A percentile compares a stretch with the other conserved stretches of the same genome.
phyloP scores from a whole-genome alignment of 2,329 filamentous ascomycete genomes.

The Ophiocordyceps sinensis region DNA sequence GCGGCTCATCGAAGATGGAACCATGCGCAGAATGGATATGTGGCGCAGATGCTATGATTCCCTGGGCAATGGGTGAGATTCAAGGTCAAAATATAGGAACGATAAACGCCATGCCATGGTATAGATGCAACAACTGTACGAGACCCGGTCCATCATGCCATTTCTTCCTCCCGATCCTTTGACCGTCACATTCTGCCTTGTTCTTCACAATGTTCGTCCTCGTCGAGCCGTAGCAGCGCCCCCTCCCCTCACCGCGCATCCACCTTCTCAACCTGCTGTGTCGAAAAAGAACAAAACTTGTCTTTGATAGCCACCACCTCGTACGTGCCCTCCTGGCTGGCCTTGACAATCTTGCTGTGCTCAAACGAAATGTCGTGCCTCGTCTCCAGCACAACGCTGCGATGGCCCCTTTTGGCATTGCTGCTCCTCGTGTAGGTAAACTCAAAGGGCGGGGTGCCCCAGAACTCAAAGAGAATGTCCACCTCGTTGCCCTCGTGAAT shows the following conservation, averaged over 20 bases:
- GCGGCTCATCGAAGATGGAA: too few species aligned
- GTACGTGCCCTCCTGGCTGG: slow-evolving; percentile 90
- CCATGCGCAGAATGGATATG: not conserved
- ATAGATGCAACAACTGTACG: slow-evolving; percentile 19
- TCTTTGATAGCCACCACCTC: slow-evolving; percentile 96
- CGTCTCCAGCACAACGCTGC: slow-evolving; percentile 73
- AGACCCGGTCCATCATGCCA: slow-evolving; percentile 8
- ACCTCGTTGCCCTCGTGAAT: slow-evolving; percentile 95
- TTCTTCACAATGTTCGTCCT: not conserved
- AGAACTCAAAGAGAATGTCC: slow-evolving; percentile 89
- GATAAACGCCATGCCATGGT: slow-evolving; percentile 22
- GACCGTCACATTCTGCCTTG: not conserved
- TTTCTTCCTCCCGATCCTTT: slow-evolving; percentile 1
- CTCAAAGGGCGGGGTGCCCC: slow-evolving; percentile 89
- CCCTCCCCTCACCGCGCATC: slow-evolving; percentile 13
- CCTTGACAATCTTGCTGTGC: slow-evolving; percentile 65
- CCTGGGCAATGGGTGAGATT: not conserved
- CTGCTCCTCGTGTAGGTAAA: slow-evolving; percentile 92
- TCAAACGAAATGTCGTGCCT: slow-evolving; percentile 76
- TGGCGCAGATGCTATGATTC: not conserved
- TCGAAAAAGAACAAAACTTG: slow-evolving; percentile 78
- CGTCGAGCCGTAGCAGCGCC: not conserved
- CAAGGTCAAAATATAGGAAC: not conserved
- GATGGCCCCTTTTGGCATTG: slow-evolving; percentile 68
- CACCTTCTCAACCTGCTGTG: slow-evolving; percentile 41